Evolutionary conservation across 495 filamentous ascomycete species (phyloP).

Genomic region (Aspergillus ellipticus): DNA sequence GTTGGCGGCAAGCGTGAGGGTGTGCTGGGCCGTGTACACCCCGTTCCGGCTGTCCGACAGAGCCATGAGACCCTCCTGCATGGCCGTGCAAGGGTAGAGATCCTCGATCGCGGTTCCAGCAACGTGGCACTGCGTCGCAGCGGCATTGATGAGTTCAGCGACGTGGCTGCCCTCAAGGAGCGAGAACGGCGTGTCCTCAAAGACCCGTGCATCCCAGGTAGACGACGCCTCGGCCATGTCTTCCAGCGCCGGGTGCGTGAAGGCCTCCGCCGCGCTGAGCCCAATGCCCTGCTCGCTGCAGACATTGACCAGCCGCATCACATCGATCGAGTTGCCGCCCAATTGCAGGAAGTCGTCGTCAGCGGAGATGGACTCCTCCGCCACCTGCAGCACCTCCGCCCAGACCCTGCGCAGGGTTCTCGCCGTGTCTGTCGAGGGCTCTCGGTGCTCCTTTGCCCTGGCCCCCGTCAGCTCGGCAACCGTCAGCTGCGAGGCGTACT

Average conservation of each 20-base stretch:
- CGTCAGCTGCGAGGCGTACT: constrained; percentile 5
- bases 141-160: constrained; percentile 1
- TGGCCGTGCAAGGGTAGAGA: constrained; percentile 46
- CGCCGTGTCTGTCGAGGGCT: constrained; percentile 18
- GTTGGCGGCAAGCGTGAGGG: constrained; percentile 21
- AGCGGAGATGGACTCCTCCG: constrained; percentile 24
- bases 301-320: constrained; percentile 37
- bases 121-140: constrained; percentile 10
- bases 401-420: constrained; percentile 31
- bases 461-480: constrained; percentile 1
- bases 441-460: constrained; percentile 1
- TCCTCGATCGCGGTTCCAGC: constrained; percentile 7
- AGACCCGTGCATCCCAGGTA: neutral
- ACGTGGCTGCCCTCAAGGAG: neutral
- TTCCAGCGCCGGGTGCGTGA: constrained; percentile 29
- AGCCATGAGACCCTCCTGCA: constrained; percentile 57
- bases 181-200: constrained; percentile 8
- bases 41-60: constrained; percentile 32
- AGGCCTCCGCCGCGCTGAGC: constrained; percentile 35
- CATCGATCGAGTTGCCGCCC: constrained; percentile 52
- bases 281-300: constrained; percentile 17
- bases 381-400: constrained; percentile 31
- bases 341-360: constrained; percentile 52
- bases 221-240: constrained; percentile 27
- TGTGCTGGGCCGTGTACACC: constrained; percentile 30